A percentile compares a stretch with the other conserved stretches of the same genome.
Conservation (phyloP, 176 grass and related monocot species). For the Zea mays region Zm-B73-REFERENCE-NAM-5.0 NC_050104.1:148733001-148733500, state of each 20-base stretch:
- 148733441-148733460: constrained; percentile 96
- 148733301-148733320: constrained; percentile 77
- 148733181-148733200: neutral
- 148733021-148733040: constrained; percentile 78
- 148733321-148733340: constrained; percentile 85
- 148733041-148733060: constrained; percentile 94
- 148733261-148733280: constrained; percentile 75
- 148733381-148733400: constrained; percentile 62
- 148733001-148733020: constrained; percentile 80
- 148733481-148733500: constrained; percentile 84
- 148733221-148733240: constrained; percentile 65
- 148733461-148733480: constrained; percentile 98
- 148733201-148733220: neutral
- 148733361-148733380: constrained; percentile 96
- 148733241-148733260: constrained; percentile 94
- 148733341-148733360: constrained; percentile 95
- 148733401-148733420: constrained; percentile 92
- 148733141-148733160: no score
- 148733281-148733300: constrained; percentile 99
- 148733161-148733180: constrained; percentile 10
- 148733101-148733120: no score
- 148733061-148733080: constrained; percentile 90
- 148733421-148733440: constrained; percentile 98
- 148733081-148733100: constrained; percentile 42
- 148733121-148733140: no score